A percentile compares a stretch with the other conserved stretches of the same genome.
Conservation (phyloP, 2,329 filamentous ascomycete species). For the Venturia aucupariae region DNA sequence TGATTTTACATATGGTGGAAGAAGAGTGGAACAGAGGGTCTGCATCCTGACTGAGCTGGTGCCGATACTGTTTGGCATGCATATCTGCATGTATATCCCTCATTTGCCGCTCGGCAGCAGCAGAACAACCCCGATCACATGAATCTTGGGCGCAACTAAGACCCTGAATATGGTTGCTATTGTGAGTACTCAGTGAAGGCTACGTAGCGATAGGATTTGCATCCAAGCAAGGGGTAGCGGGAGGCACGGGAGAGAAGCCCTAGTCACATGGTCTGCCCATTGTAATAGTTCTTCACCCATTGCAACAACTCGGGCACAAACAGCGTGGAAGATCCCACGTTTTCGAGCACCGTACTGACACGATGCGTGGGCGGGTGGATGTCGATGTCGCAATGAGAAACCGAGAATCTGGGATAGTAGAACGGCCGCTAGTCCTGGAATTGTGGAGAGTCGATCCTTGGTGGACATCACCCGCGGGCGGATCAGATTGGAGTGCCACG, state of each 20-base stretch:
- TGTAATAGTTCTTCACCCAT: background rate
- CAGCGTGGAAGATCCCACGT: background rate
- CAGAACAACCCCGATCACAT: background rate
- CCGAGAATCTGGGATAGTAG: background rate
- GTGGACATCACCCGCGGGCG: background rate
- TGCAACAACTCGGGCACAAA: background rate
- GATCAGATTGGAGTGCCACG: background rate
- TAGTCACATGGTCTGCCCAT: background rate
- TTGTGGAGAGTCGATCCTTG: conserved; percentile 1
- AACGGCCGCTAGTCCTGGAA: background rate
- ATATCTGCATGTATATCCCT: background rate
- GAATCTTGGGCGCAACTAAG: too few species aligned
- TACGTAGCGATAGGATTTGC: background rate
- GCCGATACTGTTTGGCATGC: background rate
- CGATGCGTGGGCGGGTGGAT: background rate
- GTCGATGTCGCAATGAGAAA: background rate
- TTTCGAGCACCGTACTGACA: background rate
- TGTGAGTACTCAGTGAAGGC: background rate
- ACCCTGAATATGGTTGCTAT: too few species aligned
- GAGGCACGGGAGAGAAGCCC: background rate
- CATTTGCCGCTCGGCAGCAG: background rate
- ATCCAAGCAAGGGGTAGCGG: background rate
- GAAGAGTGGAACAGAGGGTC: background rate
- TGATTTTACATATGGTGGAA: background rate
- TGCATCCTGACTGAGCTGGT: background rate